phyloP scores from a whole-genome alignment of 2,329 filamentous ascomycete species.

The Metarhizium brunneum region DNA sequence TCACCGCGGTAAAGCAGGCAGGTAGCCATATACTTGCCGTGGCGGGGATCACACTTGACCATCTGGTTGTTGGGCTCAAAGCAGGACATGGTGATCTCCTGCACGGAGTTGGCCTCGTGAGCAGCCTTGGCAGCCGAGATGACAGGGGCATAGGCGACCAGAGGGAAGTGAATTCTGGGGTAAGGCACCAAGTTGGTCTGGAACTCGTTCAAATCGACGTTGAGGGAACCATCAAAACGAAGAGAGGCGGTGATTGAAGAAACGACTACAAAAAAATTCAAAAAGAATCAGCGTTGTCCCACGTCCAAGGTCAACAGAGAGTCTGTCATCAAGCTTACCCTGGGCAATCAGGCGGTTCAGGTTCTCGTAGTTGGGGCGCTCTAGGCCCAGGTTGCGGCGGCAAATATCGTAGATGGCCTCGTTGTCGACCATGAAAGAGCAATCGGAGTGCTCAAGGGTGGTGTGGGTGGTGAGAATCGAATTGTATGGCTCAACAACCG shows the following conservation, averaged over 20 bases:
- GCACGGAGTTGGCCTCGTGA: conserved; percentile 95
- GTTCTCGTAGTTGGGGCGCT: conserved; percentile 98
- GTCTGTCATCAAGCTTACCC: conserved; percentile 42
- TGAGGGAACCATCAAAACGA: conserved; percentile 96
- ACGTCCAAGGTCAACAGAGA: not conserved
- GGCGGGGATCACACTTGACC: conserved; percentile 98
- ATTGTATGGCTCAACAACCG: conserved; percentile 99
- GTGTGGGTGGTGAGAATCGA: conserved; percentile 98
- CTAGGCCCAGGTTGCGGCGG: conserved; percentile 92
- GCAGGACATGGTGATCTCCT: conserved; percentile 98
- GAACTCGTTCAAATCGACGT: conserved; percentile 99
- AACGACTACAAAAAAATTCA: conserved; percentile 53
- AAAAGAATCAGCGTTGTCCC: not conserved
- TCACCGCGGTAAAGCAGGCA: conserved; percentile 97
- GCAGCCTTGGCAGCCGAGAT: conserved; percentile 91
- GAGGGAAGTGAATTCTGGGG: conserved; percentile 97
- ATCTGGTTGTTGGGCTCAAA: conserved; percentile 99
- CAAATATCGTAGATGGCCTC: conserved; percentile 99
- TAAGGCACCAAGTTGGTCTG: conserved; percentile 99
- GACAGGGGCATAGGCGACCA: conserved; percentile 91
- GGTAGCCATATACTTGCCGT: conserved; percentile 99
- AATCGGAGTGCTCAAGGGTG: conserved; percentile 98
- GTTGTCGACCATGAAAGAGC: conserved; percentile 99
- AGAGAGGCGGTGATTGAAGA: conserved; percentile 98
- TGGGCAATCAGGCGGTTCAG: conserved; percentile 97